Conservation (phyloP, 1,284 basidiomycete species). For the Cystobasidium slooffiae region DNA sequence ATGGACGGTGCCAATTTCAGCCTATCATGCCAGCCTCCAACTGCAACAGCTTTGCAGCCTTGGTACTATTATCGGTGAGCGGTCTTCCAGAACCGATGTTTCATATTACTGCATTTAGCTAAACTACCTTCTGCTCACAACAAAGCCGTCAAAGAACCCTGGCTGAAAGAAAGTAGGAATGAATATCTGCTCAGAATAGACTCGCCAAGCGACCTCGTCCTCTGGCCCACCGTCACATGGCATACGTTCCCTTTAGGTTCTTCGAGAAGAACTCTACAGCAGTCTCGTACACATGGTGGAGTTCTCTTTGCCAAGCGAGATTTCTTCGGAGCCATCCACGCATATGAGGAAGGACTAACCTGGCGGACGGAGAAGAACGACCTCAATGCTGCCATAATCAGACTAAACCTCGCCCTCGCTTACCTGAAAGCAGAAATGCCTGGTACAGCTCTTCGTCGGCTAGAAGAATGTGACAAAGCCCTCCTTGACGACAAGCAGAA, state of each 20-base stretch:
- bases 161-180: conserved; percentile 28
- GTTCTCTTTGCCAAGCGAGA: conserved; percentile 1
- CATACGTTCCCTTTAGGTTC: background rate
- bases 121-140: background rate
- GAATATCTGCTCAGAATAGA: conserved; percentile 33
- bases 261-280: background rate
- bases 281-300: conserved; percentile 1
- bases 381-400: background rate
- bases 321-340: conserved; percentile 1
- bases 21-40: conserved; percentile 15
- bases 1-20: conserved; percentile 21
- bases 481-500: conserved; percentile 6
- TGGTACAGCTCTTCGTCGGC: conserved; percentile 1
- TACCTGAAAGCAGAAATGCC: conserved; percentile 14
- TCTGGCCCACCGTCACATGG: conserved; percentile 15
- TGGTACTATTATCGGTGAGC: conserved; percentile 7
- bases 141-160: conserved; percentile 32
- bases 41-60: background rate
- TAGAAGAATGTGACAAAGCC: background rate
- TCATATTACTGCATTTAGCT: background rate
- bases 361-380: background rate
- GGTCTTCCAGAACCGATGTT: background rate
- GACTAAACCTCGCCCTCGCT: conserved; percentile 12
- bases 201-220: conserved; percentile 12
- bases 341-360: conserved; percentile 16